phyloP scores from a whole-genome alignment of 2,329 filamentous ascomycete genomes.

The Hypocreales sp. region DNA sequence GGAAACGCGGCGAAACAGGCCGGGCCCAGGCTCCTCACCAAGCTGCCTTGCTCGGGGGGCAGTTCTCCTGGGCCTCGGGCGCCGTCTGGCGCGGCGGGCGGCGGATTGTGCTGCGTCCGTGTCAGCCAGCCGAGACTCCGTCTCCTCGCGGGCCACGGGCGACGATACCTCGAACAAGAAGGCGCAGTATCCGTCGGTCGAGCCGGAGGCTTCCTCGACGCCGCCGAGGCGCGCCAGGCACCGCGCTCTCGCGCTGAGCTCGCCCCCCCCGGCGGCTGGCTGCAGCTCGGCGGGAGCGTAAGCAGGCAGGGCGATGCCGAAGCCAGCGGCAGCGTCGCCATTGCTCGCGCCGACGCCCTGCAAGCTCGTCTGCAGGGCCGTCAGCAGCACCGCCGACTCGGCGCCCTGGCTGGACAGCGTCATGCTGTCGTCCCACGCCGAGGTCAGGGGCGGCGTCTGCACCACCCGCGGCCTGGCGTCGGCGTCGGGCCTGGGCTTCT shows the following conservation, averaged over 20 bases:
- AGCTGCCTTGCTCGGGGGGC: constrained; percentile 16
- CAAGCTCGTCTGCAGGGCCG: constrained; percentile 28
- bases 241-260: constrained; percentile 25
- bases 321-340: constrained; percentile 9
- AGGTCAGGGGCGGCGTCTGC: constrained; percentile 24
- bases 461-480: constrained; percentile 13
- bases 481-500: constrained; percentile 11
- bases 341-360: constrained; percentile 15
- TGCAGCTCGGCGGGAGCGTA: constrained; percentile 23
- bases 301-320: constrained; percentile 21
- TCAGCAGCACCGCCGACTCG: constrained; percentile 24
- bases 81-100: constrained; percentile 20
- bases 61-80: constrained; percentile 21
- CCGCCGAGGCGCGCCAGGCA: constrained; percentile 26
- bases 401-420: constrained; percentile 21
- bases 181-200: constrained; percentile 26
- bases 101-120: too few relatives aligned
- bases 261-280: constrained; percentile 15
- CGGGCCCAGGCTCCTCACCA: constrained; percentile 27
- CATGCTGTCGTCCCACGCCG: constrained; percentile 35
- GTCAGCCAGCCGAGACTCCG: too few relatives aligned
- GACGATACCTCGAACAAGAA: constrained; percentile 39
- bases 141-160: too few relatives aligned
- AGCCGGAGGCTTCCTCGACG: constrained; percentile 11
- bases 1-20: constrained; percentile 33